These are phyloP conservation scores for Nakazawaea anatomiae DNA, from an alignment of 805 yeast species.

Conservation along the genomic window DNA sequence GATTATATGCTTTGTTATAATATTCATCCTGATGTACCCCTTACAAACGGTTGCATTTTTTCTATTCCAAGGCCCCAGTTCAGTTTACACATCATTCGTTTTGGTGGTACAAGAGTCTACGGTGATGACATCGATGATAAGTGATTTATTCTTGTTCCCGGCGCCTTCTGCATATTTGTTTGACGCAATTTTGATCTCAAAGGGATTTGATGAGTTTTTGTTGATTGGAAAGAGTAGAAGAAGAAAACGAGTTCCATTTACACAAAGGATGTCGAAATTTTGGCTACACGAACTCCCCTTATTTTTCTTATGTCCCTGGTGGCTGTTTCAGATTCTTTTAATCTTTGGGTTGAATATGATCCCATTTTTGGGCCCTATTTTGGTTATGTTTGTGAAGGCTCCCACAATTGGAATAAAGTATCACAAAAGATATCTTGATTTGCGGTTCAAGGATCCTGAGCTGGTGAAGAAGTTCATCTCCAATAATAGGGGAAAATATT, in stretches of 20 bases:
- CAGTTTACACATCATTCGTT: conserved; percentile 14
- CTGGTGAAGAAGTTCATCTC: neutral
- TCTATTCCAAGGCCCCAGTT: conserved; percentile 16
- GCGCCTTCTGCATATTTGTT: conserved; percentile 22
- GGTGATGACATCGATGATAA: conserved; percentile 22
- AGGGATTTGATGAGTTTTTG: conserved; percentile 17
- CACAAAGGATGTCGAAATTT: conserved; percentile 23
- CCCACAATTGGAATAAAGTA: conserved; percentile 47
- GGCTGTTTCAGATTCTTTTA: conserved; percentile 30
- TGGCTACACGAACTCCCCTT: conserved; percentile 12
- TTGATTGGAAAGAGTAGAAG: conserved; percentile 5
- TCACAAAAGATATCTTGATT: conserved; percentile 50
- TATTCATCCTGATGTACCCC: conserved; percentile 13
- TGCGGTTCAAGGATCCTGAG: conserved; percentile 26
- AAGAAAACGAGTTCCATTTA: conserved; percentile 17
- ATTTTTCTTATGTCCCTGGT: conserved; percentile 30
- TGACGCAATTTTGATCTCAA: conserved; percentile 22
- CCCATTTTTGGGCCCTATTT: conserved; percentile 56
- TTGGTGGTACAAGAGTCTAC: conserved; percentile 24
- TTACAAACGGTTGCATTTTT: conserved; percentile 14
- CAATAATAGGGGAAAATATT: conserved; percentile 6
- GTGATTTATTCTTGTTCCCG: conserved; percentile 25
- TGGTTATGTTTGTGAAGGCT: conserved; percentile 45
- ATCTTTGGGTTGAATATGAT: conserved; percentile 37
- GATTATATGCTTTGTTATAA: conserved; percentile 8